Evolutionary conservation across 192 early-diverging fungal genomes (phyloP).

Genomic region (Lobosporangium transversale): DNA sequence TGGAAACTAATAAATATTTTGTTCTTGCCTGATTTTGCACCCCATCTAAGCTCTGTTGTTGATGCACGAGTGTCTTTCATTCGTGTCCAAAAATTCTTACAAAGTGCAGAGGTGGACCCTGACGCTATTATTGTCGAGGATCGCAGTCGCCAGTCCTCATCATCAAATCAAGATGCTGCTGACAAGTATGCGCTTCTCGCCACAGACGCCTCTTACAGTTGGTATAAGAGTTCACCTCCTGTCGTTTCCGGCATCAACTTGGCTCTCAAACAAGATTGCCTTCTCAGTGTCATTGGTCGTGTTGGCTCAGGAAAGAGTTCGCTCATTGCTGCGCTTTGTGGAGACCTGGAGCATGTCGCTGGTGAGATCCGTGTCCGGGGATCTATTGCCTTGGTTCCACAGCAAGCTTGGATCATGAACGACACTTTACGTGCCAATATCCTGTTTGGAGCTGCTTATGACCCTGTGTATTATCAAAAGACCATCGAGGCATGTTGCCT

Average conservation of each 20-base stretch:
- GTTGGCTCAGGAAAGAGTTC: conserved; percentile 68
- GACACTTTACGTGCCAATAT: conserved; percentile 92
- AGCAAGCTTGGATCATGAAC: conserved; percentile 94
- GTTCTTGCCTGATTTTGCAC: no score
- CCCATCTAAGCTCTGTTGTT: conserved; percentile 52
- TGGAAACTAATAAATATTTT: background rate
- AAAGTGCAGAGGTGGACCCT: conserved; percentile 73
- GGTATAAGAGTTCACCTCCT: conserved; percentile 37
- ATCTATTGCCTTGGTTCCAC: conserved; percentile 73
- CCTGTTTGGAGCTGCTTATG: conserved; percentile 83
- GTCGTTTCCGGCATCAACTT: conserved; percentile 37
- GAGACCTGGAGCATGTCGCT: conserved; percentile 80
- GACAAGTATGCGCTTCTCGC: conserved; percentile 41
- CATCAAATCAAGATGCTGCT: background rate
- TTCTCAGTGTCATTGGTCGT: conserved; percentile 38
- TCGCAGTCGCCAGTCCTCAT: background rate
- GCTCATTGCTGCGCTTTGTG: conserved; percentile 66
- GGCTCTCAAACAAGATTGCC: conserved; percentile 33
- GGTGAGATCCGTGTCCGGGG: conserved; percentile 74
- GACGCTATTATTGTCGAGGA: conserved; percentile 21
- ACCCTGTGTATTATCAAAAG: conserved; percentile 58
- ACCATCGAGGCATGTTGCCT: conserved; percentile 87
- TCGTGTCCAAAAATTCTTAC: conserved; percentile 81
- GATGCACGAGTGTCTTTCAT: conserved; percentile 85
- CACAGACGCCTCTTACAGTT: conserved; percentile 42